phyloP scores from a whole-genome alignment of 1,284 basidiomycete genomes.

The Puccinia triticina region DNA sequence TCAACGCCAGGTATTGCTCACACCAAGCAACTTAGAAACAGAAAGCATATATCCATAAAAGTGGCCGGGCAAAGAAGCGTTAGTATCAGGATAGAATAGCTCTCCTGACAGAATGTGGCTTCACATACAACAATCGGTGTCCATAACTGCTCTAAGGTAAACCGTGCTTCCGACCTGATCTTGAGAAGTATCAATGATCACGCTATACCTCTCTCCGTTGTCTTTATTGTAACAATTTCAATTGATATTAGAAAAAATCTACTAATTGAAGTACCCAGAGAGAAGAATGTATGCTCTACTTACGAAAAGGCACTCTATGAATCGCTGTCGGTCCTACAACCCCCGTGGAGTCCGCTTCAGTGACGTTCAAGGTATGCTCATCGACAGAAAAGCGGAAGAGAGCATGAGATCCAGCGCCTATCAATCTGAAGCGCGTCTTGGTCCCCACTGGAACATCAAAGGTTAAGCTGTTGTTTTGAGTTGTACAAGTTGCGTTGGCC shows the following conservation, averaged over 20 bases:
- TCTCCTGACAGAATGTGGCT: not conserved
- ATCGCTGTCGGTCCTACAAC: conserved; percentile 42
- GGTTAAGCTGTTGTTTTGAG: not conserved
- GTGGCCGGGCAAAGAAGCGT: not conserved
- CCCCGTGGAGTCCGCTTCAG: conserved; percentile 38
- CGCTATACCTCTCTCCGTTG: conserved; percentile 45
- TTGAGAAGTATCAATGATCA: conserved; percentile 25
- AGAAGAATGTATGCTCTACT: not conserved
- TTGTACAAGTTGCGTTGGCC: not conserved
- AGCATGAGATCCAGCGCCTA: conserved; percentile 63
- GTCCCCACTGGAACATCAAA: not conserved
- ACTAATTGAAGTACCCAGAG: not conserved
- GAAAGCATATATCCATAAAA: not conserved
- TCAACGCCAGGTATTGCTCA: not conserved
- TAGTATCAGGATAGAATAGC: not conserved
- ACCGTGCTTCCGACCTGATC: conserved; percentile 33
- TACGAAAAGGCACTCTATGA: conserved; percentile 54
- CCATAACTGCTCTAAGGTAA: conserved; percentile 46
- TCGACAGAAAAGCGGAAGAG: conserved; percentile 56
- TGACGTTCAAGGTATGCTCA: conserved; percentile 53
- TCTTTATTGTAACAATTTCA: conserved; percentile 7
- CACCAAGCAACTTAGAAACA: conserved; percentile 18
- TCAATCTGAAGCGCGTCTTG: conserved; percentile 64
- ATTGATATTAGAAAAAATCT: not conserved
- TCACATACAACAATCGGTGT: conserved; percentile 48